phyloP scores from a whole-genome alignment of 495 filamentous ascomycete genomes.

The Viridothelium virens region DNA sequence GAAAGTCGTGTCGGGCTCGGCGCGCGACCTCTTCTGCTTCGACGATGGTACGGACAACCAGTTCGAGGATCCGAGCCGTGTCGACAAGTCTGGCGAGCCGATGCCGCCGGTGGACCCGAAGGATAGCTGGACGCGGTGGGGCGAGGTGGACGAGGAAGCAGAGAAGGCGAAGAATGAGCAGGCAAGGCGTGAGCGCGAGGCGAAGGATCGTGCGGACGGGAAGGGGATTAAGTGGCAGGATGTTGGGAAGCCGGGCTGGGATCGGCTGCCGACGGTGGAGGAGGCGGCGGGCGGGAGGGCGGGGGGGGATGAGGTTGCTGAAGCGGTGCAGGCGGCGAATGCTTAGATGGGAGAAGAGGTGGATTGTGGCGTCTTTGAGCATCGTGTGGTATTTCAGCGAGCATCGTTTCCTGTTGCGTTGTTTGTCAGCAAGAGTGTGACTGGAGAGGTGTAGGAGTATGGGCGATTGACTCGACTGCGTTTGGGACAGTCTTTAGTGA shows the following conservation, averaged over 20 bases:
- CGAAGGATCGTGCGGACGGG: background rate
- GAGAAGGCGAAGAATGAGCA: background rate
- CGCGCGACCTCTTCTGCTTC: conserved; percentile 36
- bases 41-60: conserved; percentile 26
- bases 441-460: background rate
- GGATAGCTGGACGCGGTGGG: conserved; percentile 2
- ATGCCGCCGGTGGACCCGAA: background rate
- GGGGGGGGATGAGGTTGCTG: background rate
- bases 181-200: background rate
- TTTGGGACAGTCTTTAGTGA: background rate
- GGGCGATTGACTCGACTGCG: background rate
- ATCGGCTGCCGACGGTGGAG: background rate
- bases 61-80: conserved; percentile 11
- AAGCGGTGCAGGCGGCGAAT: background rate
- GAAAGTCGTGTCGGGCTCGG: conserved; percentile 14
- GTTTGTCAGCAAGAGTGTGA: background rate
- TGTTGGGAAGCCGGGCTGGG: background rate
- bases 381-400: background rate
- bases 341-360: background rate
- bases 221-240: conserved; percentile 1
- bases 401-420: background rate
- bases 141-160: conserved; percentile 24
- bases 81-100: background rate
- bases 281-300: background rate
- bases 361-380: background rate